Evolutionary conservation across 225 moss, liverwort and hornwort species (phyloP), one percentile per base, ranked within the genome.

Genomic region (Rhytidiadelphus loreus): DNA sequence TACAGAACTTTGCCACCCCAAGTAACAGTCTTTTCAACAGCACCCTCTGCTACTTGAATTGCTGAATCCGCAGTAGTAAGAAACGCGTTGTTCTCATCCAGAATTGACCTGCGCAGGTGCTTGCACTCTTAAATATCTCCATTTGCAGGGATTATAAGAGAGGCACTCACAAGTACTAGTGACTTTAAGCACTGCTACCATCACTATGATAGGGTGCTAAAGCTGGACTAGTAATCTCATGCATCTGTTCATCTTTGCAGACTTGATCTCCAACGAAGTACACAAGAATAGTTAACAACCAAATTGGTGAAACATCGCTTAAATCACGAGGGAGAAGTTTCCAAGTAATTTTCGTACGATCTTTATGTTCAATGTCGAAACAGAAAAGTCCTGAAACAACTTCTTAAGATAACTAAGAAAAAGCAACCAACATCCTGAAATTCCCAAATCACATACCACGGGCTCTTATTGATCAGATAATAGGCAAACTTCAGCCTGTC

Each of bases 31-130:
- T 91, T 95, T 85, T 86, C 88, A 81, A 96, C 90, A 88, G 95
- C 97, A 82, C 91, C 88, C 79, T 96, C 93, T 69, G 93, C 94
- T 89, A 90, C 82, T 88, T 92, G 95, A 88, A 97, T 88, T 82
- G 93, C 92, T 71, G 98, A 98, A 88, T 98, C 98, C 85, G 98
- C 97, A 91, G 98, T 97, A 41, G 95, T 95, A 89, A 98, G 93
- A 86, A 89, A 98, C 41, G 93, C 93, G 48, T 93, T 87, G 86
- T 96, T 98, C 88, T 96, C 98, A 90, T 98, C 98, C 58, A 97
- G 94, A 86, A 87, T 73, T 85, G 98, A 98, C 98, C 98, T 98
- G 96, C 83, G 87, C 80, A 81, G 20, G 75, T 79, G 75, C 88
- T 88, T 86, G 82, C 62, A 80, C 29, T 86, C 81, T 76, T 39